phyloP scores from a whole-genome alignment of 495 filamentous ascomycete species.

The Chaetomium cochliodes region DNA sequence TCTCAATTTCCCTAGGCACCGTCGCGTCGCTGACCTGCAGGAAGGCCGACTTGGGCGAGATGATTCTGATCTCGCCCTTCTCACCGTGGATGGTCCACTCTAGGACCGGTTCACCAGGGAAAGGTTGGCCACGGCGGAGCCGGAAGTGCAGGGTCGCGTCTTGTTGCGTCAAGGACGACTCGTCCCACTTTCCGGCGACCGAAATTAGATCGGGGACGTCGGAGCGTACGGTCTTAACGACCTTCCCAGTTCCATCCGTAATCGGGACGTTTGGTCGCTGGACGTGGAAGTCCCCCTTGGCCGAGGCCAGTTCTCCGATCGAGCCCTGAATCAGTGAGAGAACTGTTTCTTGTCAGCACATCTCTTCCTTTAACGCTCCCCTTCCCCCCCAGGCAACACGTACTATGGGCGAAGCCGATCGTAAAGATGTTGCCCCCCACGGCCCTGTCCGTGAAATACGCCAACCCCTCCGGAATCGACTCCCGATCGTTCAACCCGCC shows the following conservation, averaged over 20 bases:
- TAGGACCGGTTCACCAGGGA: conserved; percentile 48
- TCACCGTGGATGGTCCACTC: conserved; percentile 57
- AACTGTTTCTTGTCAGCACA: conserved; percentile 20
- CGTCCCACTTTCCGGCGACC: conserved; percentile 45
- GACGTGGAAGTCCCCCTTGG: conserved; percentile 45
- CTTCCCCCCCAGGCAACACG: conserved; percentile 22
- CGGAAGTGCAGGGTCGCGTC: conserved; percentile 45
- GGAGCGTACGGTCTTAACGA: conserved; percentile 33
- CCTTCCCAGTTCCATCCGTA: conserved; percentile 25
- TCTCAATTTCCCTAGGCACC: conserved; percentile 40
- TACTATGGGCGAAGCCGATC: conserved; percentile 55
- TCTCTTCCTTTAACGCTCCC: neutral
- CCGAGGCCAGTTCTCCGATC: conserved; percentile 45
- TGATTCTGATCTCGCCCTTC: conserved; percentile 55
- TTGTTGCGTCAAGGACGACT: conserved; percentile 31
- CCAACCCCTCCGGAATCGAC: conserved; percentile 32
- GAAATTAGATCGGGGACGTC: conserved; percentile 51
- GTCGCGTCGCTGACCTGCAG: conserved; percentile 40
- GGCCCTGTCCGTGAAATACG: conserved; percentile 46
- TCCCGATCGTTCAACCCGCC: conserved; percentile 41
- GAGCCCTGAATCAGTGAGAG: conserved; percentile 44
- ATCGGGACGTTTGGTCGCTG: conserved; percentile 47
- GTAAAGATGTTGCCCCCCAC: conserved; percentile 54
- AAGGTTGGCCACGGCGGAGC: conserved; percentile 51
- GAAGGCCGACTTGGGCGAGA: conserved; percentile 32